Conservation (phyloP, 495 filamentous ascomycete species). For the Penicillium antarcticum region DNA sequence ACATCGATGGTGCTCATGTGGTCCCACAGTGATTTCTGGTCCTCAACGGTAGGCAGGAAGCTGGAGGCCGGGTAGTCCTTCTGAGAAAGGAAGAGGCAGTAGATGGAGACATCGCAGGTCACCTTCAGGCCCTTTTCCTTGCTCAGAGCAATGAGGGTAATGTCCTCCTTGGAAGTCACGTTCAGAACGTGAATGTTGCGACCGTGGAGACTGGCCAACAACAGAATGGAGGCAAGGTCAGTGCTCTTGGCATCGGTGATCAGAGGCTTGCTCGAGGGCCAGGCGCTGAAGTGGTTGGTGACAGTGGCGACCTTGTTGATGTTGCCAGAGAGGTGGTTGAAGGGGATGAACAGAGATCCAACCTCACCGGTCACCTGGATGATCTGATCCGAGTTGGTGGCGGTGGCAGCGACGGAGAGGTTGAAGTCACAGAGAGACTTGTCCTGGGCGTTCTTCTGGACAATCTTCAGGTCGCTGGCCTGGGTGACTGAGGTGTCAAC, state of each 20-base stretch:
- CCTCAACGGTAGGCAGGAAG: slow-evolving; percentile 63
- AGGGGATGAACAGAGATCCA: slow-evolving; percentile 82
- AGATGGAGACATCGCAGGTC: slow-evolving; percentile 81
- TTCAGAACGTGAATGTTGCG: slow-evolving; percentile 82
- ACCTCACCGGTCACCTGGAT: slow-evolving; percentile 70
- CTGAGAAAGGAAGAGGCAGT: slow-evolving; percentile 74
- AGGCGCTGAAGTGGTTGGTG: slow-evolving; percentile 75
- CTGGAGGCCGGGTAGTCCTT: slow-evolving; percentile 69
- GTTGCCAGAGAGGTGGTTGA: slow-evolving; percentile 82
- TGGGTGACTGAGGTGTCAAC: slow-evolving; percentile 70
- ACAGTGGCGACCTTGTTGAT: slow-evolving; percentile 84
- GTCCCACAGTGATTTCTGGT: slow-evolving; percentile 78
- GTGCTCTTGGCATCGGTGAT: slow-evolving; percentile 83
- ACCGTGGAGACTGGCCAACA: slow-evolving; percentile 78
- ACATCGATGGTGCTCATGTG: slow-evolving; percentile 74
- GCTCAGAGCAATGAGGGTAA: slow-evolving; percentile 72
- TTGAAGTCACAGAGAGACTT: slow-evolving; percentile 78
- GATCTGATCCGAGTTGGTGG: slow-evolving; percentile 72
- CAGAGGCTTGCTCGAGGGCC: slow-evolving; percentile 80
- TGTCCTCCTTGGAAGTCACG: slow-evolving; percentile 79
- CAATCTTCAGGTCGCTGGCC: slow-evolving; percentile 66
- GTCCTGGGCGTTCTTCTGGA: slow-evolving; percentile 69
- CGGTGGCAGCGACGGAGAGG: slow-evolving; percentile 78
- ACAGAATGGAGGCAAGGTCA: slow-evolving; percentile 74
- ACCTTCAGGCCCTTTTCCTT: slow-evolving; percentile 82